These are phyloP conservation scores for Globisporangium barbulae DNA, from an alignment of 352 stramenopile species.

Conservation along the genomic window DNA sequence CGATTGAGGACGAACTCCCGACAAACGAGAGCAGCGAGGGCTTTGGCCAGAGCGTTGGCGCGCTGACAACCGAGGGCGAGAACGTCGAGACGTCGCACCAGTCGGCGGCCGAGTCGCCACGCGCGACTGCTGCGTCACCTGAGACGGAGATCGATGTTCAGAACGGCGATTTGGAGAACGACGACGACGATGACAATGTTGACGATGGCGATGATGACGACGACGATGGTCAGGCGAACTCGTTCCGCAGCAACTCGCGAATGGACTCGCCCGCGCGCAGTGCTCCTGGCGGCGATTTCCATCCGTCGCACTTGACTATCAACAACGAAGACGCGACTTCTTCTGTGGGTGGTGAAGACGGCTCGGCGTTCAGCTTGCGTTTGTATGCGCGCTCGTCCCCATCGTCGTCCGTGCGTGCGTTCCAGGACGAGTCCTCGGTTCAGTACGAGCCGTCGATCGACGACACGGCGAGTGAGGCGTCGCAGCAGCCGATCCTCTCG, in stretches of 20 bases:
- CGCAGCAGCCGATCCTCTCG: slow-evolving; percentile 53
- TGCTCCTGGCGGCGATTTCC: slow-evolving; percentile 2
- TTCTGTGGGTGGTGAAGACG: slow-evolving; percentile 53
- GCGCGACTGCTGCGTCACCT: slow-evolving; percentile 41
- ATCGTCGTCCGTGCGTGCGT: slow-evolving; percentile 74
- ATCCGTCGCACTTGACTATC: slow-evolving; percentile 6
- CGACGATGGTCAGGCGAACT: neutral
- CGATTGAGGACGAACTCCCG: slow-evolving; percentile 44
- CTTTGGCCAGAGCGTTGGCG: slow-evolving; percentile 66
- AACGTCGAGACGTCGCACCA: slow-evolving; percentile 56
- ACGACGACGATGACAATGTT: slow-evolving; percentile 23
- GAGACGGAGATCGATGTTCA: slow-evolving; percentile 71
- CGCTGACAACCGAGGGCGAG: slow-evolving; percentile 68
- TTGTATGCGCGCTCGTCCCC: slow-evolving; percentile 74
- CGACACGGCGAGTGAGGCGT: slow-evolving; percentile 53
- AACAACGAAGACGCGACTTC: slow-evolving; percentile 45
- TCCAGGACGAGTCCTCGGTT: slow-evolving; percentile 71
- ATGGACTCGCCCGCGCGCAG: slow-evolving; percentile 24
- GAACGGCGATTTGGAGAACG: slow-evolving; percentile 20
- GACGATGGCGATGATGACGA: slow-evolving; percentile 1
- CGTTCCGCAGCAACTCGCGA: slow-evolving; percentile 9
- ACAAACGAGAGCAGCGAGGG: slow-evolving; percentile 23
- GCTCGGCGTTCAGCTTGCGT: slow-evolving; percentile 39
- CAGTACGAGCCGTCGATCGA: slow-evolving; percentile 72
- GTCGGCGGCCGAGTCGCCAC: slow-evolving; percentile 61